Base-by-base conservation (phyloP, 257 asterid genomes). In the Jacaranda mimosifolia region DNA sequence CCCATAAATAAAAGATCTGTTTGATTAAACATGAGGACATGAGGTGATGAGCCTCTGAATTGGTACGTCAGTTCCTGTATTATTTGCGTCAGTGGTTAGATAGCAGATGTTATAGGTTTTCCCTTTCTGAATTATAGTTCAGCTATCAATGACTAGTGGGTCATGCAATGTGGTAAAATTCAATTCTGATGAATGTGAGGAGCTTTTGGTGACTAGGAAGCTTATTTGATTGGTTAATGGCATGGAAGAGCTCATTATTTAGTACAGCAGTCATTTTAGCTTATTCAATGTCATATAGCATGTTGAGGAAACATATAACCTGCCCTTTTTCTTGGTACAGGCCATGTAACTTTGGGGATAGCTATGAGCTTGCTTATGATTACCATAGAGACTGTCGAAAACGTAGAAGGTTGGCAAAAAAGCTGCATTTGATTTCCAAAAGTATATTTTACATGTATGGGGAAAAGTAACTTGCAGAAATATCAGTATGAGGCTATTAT, bases 401-500 rank as follows among this genome's bases (percentile, higher is more conserved):
- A 87, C 97, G 97, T 72, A 91, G 83, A 86, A 95, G 99, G 98
- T 95, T 43, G 77, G 87, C 75, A 79, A 70, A 9, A 67, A 73
- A 72, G 69, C 76, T 75, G 76, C 70, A 66, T 46, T 68, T 77
- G 39, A 53, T 48, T 75, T 53, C 45, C 59, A 69, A 40, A 59
- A 10, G 65, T 51, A 45, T 57, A 15, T 13, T 81, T 42, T 45
- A 52, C 67, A 45, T 66, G 49, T 32, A 35, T 63, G 48, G 45
- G 12, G 52, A 60, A 32, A 49, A 72, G 67, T 36, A 68, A 56
- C 68, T 79, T 43, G 70, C 79, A 77, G 80, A 72, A 43, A 80
- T 80, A 42, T 74, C 58, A 74, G 21, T 40, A 70, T 49, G 62
- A 60, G 72, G 63, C 49, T 72, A 70, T 26, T 72, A 46, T 72